Percentiles rank a stretch among this genome's conserved stretches.
phyloP scores from a whole-genome alignment of 2,329 filamentous ascomycete genomes.

The Trichoderma afroharzianum region DNA sequence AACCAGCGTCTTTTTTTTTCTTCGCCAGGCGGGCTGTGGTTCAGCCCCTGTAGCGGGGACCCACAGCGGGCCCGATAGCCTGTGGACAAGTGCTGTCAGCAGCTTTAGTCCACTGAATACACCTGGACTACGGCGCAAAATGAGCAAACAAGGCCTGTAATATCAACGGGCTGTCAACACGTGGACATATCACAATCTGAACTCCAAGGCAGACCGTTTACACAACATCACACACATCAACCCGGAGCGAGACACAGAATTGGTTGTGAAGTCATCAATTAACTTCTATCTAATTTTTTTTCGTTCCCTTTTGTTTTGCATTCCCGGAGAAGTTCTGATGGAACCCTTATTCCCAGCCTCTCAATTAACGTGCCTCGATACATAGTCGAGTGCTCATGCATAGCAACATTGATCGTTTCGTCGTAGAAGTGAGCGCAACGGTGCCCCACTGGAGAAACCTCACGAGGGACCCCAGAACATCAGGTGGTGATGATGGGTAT shows the following conservation, averaged over 20 bases:
- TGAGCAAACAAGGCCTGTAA: neutral
- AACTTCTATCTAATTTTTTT: conserved; percentile 48
- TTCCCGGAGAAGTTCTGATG: conserved; percentile 42
- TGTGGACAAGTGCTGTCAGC: neutral
- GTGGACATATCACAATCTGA: neutral
- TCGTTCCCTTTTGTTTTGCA: conserved; percentile 42
- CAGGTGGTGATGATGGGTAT: conserved; percentile 22
- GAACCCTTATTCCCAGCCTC: conserved; percentile 39
- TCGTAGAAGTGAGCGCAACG: conserved; percentile 45
- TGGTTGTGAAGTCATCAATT: conserved; percentile 28
- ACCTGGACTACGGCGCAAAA: neutral
- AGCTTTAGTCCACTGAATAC: neutral
- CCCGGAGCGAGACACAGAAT: neutral
- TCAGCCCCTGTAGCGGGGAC: neutral
- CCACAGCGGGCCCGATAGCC: neutral
- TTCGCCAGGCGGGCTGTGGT: neutral
- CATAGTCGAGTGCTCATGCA: conserved; percentile 43
- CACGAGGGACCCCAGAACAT: conserved; percentile 26
- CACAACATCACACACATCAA: neutral
- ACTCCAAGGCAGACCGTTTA: neutral
- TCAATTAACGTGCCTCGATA: conserved; percentile 42
- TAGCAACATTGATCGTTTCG: conserved; percentile 42
- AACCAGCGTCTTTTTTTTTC: neutral
- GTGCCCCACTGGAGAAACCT: conserved; percentile 25
- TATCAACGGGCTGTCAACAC: neutral